Evolutionary conservation across 345 rosid species (phyloP).

Genomic region (Citrus mangshanensis): DNA sequence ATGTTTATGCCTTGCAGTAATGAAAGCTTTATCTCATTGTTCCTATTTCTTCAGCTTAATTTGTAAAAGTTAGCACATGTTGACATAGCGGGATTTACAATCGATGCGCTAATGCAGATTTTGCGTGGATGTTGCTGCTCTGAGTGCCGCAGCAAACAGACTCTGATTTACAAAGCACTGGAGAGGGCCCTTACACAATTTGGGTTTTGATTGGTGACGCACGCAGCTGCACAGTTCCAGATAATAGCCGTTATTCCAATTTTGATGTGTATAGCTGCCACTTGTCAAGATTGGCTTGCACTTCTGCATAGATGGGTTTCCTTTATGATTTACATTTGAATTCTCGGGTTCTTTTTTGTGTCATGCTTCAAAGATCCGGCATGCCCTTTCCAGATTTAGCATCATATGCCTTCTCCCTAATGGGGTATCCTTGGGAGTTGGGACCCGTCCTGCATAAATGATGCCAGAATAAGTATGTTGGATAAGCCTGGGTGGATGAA

Average conservation of each 20-base stretch:
- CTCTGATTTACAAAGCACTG: conserved; percentile 9
- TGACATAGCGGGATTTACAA: not conserved
- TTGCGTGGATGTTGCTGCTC: conserved; percentile 24
- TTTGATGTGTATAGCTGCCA: conserved; percentile 18
- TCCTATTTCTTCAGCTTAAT: not conserved
- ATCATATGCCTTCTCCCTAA: conserved; percentile 84
- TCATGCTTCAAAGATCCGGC: conserved; percentile 66
- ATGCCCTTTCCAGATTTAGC: conserved; percentile 86
- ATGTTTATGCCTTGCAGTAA: too few species aligned
- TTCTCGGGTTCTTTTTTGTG: not conserved
- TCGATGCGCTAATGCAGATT: conserved; percentile 17
- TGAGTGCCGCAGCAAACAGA: conserved; percentile 25
- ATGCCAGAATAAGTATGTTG: not conserved
- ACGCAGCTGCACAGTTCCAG: not conserved
- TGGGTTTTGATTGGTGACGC: not conserved
- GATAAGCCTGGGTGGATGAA: not conserved
- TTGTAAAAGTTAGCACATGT: not conserved
- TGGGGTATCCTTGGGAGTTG: conserved; percentile 82
- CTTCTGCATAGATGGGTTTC: not conserved
- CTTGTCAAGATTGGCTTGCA: conserved; percentile 32
- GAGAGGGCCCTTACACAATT: conserved; percentile 2
- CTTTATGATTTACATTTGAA: not conserved
- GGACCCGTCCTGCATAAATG: conserved; percentile 64
- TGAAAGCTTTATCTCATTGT: too few species aligned
- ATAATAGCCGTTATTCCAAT: not conserved